Conservation (phyloP, 352 stramenopile genomes). For the Globisporangium spiculum region DNA sequence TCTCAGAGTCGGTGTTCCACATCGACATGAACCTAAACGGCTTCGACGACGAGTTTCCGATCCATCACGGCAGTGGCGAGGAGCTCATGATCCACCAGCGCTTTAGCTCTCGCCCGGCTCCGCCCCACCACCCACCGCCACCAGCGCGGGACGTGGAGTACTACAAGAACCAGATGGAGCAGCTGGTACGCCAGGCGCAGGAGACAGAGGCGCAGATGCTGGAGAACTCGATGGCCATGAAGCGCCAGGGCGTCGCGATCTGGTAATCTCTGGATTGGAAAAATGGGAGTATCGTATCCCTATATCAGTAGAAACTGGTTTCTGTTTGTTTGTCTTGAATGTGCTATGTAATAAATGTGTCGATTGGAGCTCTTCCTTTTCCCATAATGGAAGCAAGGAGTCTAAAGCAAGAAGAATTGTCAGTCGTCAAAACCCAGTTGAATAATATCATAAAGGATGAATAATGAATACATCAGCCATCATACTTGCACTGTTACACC, state of each 20-base stretch:
- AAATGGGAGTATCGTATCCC: neutral
- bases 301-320: neutral
- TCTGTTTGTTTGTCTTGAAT: neutral
- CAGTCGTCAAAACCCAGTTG: neutral
- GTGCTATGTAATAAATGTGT: neutral
- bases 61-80: neutral
- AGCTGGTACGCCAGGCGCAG: conserved; percentile 65
- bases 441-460: neutral
- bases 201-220: conserved; percentile 66
- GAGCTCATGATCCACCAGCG: conserved; percentile 5
- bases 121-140: conserved; percentile 7
- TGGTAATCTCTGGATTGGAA: conserved; percentile 8
- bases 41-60: conserved; percentile 20
- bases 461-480: neutral
- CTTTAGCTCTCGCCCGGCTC: conserved; percentile 9
- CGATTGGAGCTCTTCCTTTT: neutral
- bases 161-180: conserved; percentile 64
- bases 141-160: conserved; percentile 28
- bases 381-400: neutral
- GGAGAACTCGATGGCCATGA: conserved; percentile 54
- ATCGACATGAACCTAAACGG: conserved; percentile 26
- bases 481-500: neutral
- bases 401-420: neutral
- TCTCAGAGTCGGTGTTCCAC: conserved; percentile 41
- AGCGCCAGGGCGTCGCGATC: conserved; percentile 39